Evolutionary conservation across 345 rosid genomes (phyloP).

Genomic region (Cochlearia excelsa): DNA sequence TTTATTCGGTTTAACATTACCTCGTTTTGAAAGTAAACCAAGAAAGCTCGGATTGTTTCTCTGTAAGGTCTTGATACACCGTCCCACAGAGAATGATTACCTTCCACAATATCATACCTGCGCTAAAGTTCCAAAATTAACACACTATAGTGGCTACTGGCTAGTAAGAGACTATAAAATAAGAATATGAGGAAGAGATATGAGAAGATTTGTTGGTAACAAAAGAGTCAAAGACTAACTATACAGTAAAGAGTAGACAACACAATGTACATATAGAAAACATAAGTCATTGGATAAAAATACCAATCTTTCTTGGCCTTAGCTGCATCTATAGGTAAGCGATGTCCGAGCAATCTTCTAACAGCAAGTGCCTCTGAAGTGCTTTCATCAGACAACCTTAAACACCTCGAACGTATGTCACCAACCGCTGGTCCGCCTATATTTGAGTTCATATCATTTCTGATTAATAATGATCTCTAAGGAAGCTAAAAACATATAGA

Average conservation of each 20-base stretch:
- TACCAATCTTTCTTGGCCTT: constrained; percentile 90
- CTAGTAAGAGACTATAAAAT: constrained; percentile 26
- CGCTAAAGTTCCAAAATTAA: constrained; percentile 44
- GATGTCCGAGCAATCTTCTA: constrained; percentile 81
- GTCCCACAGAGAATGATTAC: constrained; percentile 67
- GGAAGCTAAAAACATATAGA: constrained; percentile 3
- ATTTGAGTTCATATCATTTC: background rate
- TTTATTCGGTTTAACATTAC: constrained; percentile 31
- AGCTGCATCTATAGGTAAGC: constrained; percentile 57
- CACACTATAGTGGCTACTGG: constrained; percentile 17
- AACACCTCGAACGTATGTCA: constrained; percentile 90
- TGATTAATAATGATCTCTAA: background rate
- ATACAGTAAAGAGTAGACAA: background rate
- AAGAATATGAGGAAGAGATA: background rate
- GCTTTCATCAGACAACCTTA: constrained; percentile 85
- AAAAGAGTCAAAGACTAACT: background rate
- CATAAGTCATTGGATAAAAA: background rate
- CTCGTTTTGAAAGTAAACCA: constrained; percentile 91
- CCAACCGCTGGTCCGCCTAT: constrained; percentile 97
- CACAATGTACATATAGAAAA: background rate
- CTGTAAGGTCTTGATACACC: constrained; percentile 87
- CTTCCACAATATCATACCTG: constrained; percentile 85
- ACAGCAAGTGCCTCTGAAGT: constrained; percentile 91
- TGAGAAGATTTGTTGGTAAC: background rate
- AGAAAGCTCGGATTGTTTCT: constrained; percentile 89